Conservation (phyloP, 805 yeast species). For the Ogataea ramenticola region DNA sequence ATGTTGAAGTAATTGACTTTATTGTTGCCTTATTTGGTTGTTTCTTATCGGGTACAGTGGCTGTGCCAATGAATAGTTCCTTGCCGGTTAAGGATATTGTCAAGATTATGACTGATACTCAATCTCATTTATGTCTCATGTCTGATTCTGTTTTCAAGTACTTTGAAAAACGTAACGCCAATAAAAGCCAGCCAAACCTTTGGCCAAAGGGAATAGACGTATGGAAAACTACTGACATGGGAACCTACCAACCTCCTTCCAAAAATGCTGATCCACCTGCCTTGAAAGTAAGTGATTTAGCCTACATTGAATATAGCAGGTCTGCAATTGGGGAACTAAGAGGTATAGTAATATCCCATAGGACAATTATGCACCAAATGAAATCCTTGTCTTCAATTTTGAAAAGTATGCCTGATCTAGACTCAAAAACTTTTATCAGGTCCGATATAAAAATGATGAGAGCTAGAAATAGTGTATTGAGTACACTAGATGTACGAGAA, state of each 20-base stretch:
- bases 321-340: constrained; percentile 87
- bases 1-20: constrained; percentile 78
- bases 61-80: constrained; percentile 84
- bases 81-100: constrained; percentile 62
- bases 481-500: constrained; percentile 61
- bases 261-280: constrained; percentile 56
- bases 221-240: constrained; percentile 86
- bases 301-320: constrained; percentile 87
- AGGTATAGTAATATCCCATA: constrained; percentile 90
- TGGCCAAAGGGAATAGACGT: constrained; percentile 73
- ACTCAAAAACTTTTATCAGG: constrained; percentile 39
- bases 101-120: constrained; percentile 65
- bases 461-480: constrained; percentile 48
- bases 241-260: constrained; percentile 52
- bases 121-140: constrained; percentile 68
- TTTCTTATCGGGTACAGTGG: constrained; percentile 87
- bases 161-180: constrained; percentile 53
- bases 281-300: constrained; percentile 71
- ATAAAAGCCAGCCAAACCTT: constrained; percentile 8
- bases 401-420: constrained; percentile 45
- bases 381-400: constrained; percentile 61
- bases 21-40: constrained; percentile 85
- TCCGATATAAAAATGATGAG: constrained; percentile 41
- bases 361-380: constrained; percentile 87
- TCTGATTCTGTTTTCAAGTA: constrained; percentile 75